Base-by-base conservation (phyloP, 306 rosid species). In the Coriaria nepalensis region DNA sequence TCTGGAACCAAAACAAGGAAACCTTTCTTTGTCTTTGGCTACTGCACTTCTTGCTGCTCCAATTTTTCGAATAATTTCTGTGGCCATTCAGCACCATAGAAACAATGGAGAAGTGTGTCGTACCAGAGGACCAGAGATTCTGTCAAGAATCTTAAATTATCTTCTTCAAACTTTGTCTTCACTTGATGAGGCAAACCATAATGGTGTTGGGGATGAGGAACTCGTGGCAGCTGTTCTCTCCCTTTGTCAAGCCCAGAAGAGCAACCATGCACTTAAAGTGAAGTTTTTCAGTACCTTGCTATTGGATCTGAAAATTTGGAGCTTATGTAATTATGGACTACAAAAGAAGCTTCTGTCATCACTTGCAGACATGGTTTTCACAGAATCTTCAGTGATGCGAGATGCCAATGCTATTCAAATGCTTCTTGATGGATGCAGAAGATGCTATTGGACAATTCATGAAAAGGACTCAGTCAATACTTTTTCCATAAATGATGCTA, bases 321-420 rank as follows among this genome's bases (percentile, higher is more conserved):
- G 98, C 64, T 81, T 85, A 65, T 90, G 98, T 57, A 81, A 76
- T 68, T 90, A 90, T 73, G 95, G 98, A 59, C 69, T 90, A 57
- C 98, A 90, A 58, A 90, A 90, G 76, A 90, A 90, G 80, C 98
- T 90, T 71, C 70, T 90, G 40, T 85, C 98, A 65, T 85, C 98
- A 43, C 98, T 90, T 45, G 95, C 98, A 11, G 98, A 90, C 80
- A 85, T 85, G 94, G 95, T 90, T 59, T 85, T 90, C 73, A 79
- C 95, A 9, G 87, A 90, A 73, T 75, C 81, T 7, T 64, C 72
- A 35, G 86, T 85, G 43, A 90, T 90, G 95, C 86, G 94, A 46
- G 94, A 85, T 56, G 98, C 98, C 66, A 90, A 85, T 77, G 94
- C 95, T 66, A 81, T 90, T 67, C 98, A 90, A 56, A 71, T 79